These are phyloP conservation scores for Paraphaeosphaeria minitans DNA, from an alignment of 2,329 filamentous ascomycete genomes.

Conservation along the genomic window DNA sequence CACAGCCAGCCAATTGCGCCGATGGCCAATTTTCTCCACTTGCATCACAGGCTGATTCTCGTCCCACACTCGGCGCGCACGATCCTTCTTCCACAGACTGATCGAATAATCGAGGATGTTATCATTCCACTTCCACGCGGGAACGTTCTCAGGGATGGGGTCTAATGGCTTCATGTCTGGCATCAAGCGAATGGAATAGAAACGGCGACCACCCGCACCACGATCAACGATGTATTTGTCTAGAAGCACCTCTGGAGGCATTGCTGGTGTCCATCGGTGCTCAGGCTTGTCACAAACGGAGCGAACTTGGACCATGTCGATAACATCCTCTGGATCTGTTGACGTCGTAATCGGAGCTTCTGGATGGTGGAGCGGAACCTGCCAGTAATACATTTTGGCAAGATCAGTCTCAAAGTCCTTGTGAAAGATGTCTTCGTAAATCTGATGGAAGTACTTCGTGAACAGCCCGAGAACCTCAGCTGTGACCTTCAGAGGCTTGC, in stretches of 20 bases:
- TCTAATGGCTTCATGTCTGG: conserved; percentile 67
- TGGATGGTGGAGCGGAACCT: conserved; percentile 63
- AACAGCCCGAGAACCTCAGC: conserved; percentile 59
- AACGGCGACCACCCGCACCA: conserved; percentile 63
- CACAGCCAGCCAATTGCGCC: conserved; percentile 79
- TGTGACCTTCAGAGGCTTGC: conserved; percentile 51
- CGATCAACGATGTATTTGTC: conserved; percentile 62
- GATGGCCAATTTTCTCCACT: conserved; percentile 73
- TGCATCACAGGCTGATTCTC: conserved; percentile 80
- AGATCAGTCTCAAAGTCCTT: conserved; percentile 74
- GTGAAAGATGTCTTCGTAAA: conserved; percentile 87
- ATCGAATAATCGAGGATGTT: conserved; percentile 84
- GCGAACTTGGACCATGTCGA: conserved; percentile 68
- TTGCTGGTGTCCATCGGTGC: conserved; percentile 53
- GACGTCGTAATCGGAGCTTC: background rate
- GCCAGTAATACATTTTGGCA: conserved; percentile 77
- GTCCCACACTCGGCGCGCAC: conserved; percentile 56
- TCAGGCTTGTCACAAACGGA: conserved; percentile 47
- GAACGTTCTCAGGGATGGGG: conserved; percentile 64
- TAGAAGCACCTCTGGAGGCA: conserved; percentile 47
- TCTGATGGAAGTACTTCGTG: conserved; percentile 72
- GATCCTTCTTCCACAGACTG: conserved; percentile 71
- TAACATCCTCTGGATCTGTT: conserved; percentile 34
- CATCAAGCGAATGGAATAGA: conserved; percentile 56
- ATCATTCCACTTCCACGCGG: conserved; percentile 42